Conservation (phyloP, 192 early-diverging fungal genomes). For the Coemansia brasiliensis region DNA sequence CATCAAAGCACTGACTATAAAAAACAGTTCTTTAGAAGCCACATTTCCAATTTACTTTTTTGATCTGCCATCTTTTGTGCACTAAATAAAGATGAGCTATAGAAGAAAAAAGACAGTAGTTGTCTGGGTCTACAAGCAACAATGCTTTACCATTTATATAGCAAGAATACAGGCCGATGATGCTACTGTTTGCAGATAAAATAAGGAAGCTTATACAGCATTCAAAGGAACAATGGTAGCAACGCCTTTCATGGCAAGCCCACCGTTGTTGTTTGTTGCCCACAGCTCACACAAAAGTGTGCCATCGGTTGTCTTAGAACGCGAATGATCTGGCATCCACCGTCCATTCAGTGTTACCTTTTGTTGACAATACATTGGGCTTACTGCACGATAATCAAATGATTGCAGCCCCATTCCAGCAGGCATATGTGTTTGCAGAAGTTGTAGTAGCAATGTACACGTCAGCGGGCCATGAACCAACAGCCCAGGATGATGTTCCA, state of each 20-base stretch:
- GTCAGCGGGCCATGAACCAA: constrained; percentile 82
- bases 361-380: constrained; percentile 64
- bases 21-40: neutral
- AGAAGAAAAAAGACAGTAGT: constrained; percentile 10
- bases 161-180: neutral
- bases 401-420: constrained; percentile 48
- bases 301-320: constrained; percentile 5
- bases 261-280: constrained; percentile 63
- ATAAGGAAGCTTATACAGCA: neutral
- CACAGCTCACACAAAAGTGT: constrained; percentile 65
- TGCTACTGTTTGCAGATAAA: no score
- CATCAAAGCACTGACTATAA: constrained; percentile 48
- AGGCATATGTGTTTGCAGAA: constrained; percentile 57
- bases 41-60: constrained; percentile 1
- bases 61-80: neutral
- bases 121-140: no score
- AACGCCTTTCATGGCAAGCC: constrained; percentile 71
- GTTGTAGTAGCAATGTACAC: constrained; percentile 70
- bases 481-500: constrained; percentile 70
- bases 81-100: no score
- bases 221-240: constrained; percentile 47
- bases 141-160: no score
- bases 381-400: constrained; percentile 71
- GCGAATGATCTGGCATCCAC: constrained; percentile 33
- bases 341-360: constrained; percentile 58